Evolutionary conservation across 768 basidiomycete genomes (phyloP).

Genomic region (Postia placenta): DNA sequence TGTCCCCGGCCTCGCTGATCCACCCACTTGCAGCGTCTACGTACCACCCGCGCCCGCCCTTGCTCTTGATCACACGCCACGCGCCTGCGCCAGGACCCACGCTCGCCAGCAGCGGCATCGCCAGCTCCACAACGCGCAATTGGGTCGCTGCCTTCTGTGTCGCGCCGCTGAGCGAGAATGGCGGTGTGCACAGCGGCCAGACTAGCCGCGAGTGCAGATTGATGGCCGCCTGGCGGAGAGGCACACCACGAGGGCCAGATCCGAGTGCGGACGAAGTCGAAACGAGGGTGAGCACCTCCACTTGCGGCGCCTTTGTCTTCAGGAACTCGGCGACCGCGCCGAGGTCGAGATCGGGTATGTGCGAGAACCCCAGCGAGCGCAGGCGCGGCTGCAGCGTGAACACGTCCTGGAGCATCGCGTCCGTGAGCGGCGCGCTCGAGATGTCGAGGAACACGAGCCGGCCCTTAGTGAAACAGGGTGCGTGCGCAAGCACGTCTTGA

Average conservation of each 20-base stretch:
- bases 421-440: constrained; percentile 73
- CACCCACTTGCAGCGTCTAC: constrained; percentile 86
- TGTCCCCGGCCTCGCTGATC: constrained; percentile 37
- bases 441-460: constrained; percentile 84
- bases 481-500: constrained; percentile 53
- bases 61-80: constrained; percentile 88
- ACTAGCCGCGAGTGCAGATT: constrained; percentile 74
- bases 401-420: constrained; percentile 39
- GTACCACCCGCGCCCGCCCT: constrained; percentile 94
- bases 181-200: constrained; percentile 72
- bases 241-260: constrained; percentile 34
- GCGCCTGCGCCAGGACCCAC: constrained; percentile 75
- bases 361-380: constrained; percentile 85
- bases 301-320: constrained; percentile 55
- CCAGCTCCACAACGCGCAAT: constrained; percentile 84
- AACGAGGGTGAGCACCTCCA: constrained; percentile 83
- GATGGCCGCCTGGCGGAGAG: constrained; percentile 64
- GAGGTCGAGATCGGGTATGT: constrained; percentile 70
- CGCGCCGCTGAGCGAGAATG: constrained; percentile 58
- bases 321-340: constrained; percentile 65
- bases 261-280: constrained; percentile 73
- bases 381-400: constrained; percentile 66
- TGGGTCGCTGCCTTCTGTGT: constrained; percentile 50
- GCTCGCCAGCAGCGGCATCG: constrained; percentile 59
- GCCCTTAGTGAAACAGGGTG: constrained; percentile 76